Evolutionary conservation across 2,329 filamentous ascomycete species (phyloP).

Genomic region (Tolypocladium cylindrosporum): DNA sequence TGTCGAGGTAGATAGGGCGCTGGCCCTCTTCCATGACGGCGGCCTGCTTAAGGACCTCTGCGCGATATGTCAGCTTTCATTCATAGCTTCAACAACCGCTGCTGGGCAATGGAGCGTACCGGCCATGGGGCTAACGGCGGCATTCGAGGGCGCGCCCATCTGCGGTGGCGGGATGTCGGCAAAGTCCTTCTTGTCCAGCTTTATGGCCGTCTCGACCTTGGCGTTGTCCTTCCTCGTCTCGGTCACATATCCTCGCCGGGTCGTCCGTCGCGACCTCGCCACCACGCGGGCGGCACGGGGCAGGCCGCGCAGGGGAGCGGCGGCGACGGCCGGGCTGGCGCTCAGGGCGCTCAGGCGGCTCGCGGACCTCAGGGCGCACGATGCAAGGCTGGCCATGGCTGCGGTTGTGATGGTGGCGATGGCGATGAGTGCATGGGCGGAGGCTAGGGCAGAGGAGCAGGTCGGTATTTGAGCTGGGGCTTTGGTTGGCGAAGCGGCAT

Average conservation of each 20-base stretch:
- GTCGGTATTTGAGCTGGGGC: slow-evolving; percentile 6
- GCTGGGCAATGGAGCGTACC: slow-evolving; percentile 13
- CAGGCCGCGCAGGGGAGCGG: slow-evolving; percentile 6
- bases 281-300: slow-evolving; percentile 18
- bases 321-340: background rate
- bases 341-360: slow-evolving; percentile 41
- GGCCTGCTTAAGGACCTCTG: slow-evolving; percentile 79
- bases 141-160: slow-evolving; percentile 24
- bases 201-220: slow-evolving; percentile 79
- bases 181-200: slow-evolving; percentile 77
- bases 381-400: slow-evolving; percentile 55
- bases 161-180: slow-evolving; percentile 36
- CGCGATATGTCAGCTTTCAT: slow-evolving; percentile 3
- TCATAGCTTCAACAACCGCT: background rate
- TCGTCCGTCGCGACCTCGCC: slow-evolving; percentile 6
- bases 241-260: slow-evolving; percentile 66
- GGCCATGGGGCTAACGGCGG: slow-evolving; percentile 73
- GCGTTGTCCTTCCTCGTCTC: slow-evolving; percentile 71
- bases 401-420: slow-evolving; percentile 12
- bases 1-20: slow-evolving; percentile 93
- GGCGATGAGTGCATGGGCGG: background rate
- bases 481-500: background rate
- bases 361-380: slow-evolving; percentile 65
- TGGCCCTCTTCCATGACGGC: slow-evolving; percentile 88
- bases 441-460: slow-evolving; percentile 8